A percentile compares a stretch with the other conserved stretches of the same genome.
These are phyloP conservation scores for Ophiostoma pallidulum DNA, from an alignment of 2,329 filamentous ascomycete genomes.

Conservation along the genomic window DNA sequence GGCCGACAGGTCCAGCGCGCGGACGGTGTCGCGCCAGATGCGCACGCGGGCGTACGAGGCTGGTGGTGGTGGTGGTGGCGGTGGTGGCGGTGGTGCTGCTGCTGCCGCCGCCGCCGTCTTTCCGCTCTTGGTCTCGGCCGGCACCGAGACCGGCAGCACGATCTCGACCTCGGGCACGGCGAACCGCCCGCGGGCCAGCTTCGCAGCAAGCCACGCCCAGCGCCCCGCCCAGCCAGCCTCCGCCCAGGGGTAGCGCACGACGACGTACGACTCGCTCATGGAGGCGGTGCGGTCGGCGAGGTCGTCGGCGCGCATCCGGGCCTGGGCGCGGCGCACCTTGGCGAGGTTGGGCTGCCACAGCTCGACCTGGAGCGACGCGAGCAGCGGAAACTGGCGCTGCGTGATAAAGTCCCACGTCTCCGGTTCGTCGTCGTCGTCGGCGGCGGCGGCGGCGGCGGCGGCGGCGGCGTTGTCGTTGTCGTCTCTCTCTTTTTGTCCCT, in stretches of 20 bases:
- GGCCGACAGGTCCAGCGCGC: constrained; percentile 45
- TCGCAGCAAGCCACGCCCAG: constrained; percentile 37
- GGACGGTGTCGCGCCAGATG: constrained; percentile 53
- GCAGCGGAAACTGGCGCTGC: constrained; percentile 55
- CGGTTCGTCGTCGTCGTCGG: constrained; percentile 27
- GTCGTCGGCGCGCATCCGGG: constrained; percentile 13
- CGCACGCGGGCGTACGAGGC: constrained; percentile 43
- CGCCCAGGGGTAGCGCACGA: constrained; percentile 57
- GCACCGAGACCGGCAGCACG: constrained; percentile 45
- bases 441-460: no score
- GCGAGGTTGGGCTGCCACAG: constrained; percentile 59
- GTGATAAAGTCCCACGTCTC: constrained; percentile 63
- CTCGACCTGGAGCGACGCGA: constrained; percentile 60
- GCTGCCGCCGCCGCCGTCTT: neutral
- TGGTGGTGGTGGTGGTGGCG: no score
- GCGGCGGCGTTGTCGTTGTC: no score
- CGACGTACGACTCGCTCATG: constrained; percentile 45
- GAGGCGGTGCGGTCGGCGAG: constrained; percentile 31
- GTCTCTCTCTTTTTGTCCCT: constrained; percentile 30
- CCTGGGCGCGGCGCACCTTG: constrained; percentile 37
- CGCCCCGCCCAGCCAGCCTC: constrained; percentile 39
- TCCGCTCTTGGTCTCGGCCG: neutral
- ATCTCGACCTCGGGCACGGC: constrained; percentile 54
- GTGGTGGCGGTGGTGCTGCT: no score
- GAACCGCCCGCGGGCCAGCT: constrained; percentile 38